Evolutionary conservation across 2,329 filamentous ascomycete genomes (phyloP), one percentile per base, ranked within the genome.

Genomic region (Emmonsia crescens): DNA sequence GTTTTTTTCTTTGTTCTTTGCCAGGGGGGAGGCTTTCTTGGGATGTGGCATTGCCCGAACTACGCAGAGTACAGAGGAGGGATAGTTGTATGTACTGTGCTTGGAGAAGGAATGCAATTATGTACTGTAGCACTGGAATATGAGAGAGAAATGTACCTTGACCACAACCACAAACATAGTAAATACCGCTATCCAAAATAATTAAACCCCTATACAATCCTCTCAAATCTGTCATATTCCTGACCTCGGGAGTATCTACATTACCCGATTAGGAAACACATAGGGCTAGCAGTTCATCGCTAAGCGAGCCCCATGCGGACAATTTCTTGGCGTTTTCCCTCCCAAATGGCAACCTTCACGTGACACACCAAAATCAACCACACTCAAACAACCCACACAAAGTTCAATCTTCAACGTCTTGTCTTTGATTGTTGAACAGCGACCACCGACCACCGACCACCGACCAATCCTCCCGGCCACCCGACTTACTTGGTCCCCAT

Each of bases 401-500:
- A 71, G 72, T 69, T 68, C 69, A 66, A 66, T 69, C 69, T 65
- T 66, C n/a, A 68, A 68, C 36, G 44, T 12, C 6, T 24, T 2
- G 9, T 46, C 44, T 46, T 12, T 24, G 9, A 9, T 46, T 16
- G n/a, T 24, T 66, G 68, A 67, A 69, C 67, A 64, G 66, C 71
- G 71, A 73, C 70, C 71, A 68, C 72, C 71, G 74, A 75, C 73
- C 75, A 72, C 73, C 72, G 74, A 75, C 74, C 77, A 33, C 75
- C 75, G 75, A 71, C 73, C 73, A 75, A 69, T 71, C 70, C 71
- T 9, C 33, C 33, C 33, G 33, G 33, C 33, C 33, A 46, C 10
- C 71, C 70, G 74, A 66, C 62, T 64, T 71, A n/a, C 76, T 78
- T 80, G 79, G 79, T 80, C 77, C 75, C 78, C 78, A 78, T 76